A percentile compares a stretch with the other conserved stretches of the same genome.
Evolutionary conservation across 2,329 filamentous ascomycete genomes (phyloP).

Genomic region (Elsinoe perseae): DNA sequence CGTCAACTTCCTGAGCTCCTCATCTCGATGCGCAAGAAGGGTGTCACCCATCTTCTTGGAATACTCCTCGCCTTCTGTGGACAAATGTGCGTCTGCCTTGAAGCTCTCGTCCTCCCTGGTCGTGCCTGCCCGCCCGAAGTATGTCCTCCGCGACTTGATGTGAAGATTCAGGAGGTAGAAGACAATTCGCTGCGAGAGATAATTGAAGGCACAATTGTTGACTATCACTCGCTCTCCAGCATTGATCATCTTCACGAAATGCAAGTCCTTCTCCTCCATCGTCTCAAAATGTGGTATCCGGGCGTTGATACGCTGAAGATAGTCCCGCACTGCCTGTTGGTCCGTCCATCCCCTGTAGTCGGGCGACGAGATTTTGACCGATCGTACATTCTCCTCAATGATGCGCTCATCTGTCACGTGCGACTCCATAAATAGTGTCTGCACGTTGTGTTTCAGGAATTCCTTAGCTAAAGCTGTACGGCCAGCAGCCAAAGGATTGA

Average conservation of each 20-base stretch:
- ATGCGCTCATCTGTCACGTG: slow-evolving; percentile 89
- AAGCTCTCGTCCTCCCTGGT: slow-evolving; percentile 85
- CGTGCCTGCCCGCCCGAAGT: slow-evolving; percentile 81
- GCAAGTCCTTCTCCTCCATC: slow-evolving; percentile 87
- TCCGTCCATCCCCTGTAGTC: slow-evolving; percentile 93
- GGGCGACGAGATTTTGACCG: slow-evolving; percentile 95
- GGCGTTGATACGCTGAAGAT: slow-evolving; percentile 79
- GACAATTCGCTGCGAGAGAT: slow-evolving; percentile 91
- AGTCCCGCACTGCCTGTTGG: slow-evolving; percentile 85
- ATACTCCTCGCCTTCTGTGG: slow-evolving; percentile 70
- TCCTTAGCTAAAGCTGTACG: slow-evolving; percentile 84
- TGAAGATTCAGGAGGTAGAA: slow-evolving; percentile 97
- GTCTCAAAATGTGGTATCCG: slow-evolving; percentile 95
- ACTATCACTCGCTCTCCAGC: slow-evolving; percentile 87
- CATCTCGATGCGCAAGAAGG: slow-evolving; percentile 72
- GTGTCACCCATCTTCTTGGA: slow-evolving; percentile 79
- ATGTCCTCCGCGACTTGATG: slow-evolving; percentile 89
- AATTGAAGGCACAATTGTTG: slow-evolving; percentile 95
- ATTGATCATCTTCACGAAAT: slow-evolving; percentile 99
- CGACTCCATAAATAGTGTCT: slow-evolving; percentile 96
- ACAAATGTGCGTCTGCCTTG: slow-evolving; percentile 81
- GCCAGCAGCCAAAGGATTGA: slow-evolving; percentile 80
- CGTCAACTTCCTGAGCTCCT: slow-evolving; percentile 64
- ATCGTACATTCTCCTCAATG: slow-evolving; percentile 90
- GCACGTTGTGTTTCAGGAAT: slow-evolving; percentile 91